Evolutionary conservation across 2,329 filamentous ascomycete genomes (phyloP).

Genomic region (Aureobasidium sp.): DNA sequence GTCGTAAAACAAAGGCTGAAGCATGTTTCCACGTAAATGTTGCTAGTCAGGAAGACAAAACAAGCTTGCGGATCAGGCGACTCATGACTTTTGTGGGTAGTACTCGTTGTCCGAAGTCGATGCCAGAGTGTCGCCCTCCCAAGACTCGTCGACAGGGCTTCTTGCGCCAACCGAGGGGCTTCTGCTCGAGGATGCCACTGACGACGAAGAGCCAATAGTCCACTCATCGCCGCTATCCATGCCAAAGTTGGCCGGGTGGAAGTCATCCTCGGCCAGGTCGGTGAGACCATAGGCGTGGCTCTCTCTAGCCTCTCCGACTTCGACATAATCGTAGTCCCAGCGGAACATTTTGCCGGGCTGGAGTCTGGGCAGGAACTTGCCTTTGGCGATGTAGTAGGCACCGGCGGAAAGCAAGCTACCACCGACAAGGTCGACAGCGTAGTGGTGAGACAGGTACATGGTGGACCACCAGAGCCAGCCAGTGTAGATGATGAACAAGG

Average conservation of each 20-base stretch:
- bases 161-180: slow-evolving; percentile 44
- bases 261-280: slow-evolving; percentile 44
- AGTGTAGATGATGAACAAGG: slow-evolving; percentile 73
- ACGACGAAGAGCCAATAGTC: slow-evolving; percentile 78
- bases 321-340: slow-evolving; percentile 94
- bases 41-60: neutral
- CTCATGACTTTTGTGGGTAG: slow-evolving; percentile 9
- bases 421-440: slow-evolving; percentile 84
- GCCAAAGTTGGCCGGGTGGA: slow-evolving; percentile 36
- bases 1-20: neutral
- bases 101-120: slow-evolving; percentile 34
- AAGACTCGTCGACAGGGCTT: slow-evolving; percentile 48
- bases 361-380: slow-evolving; percentile 69
- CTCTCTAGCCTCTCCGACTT: slow-evolving; percentile 59
- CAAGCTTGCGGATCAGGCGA: neutral
- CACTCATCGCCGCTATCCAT: slow-evolving; percentile 68
- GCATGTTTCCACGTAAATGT: neutral
- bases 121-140: slow-evolving; percentile 49
- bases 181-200: slow-evolving; percentile 56
- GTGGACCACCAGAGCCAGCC: slow-evolving; percentile 98
- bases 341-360: slow-evolving; percentile 79
- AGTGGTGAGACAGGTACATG: slow-evolving; percentile 97
- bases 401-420: slow-evolving; percentile 57
- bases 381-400: slow-evolving; percentile 73
- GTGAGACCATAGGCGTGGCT: slow-evolving; percentile 48